These are phyloP conservation scores for Saccharata proteae DNA, from an alignment of 2,329 filamentous ascomycete genomes.

Conservation along the genomic window DNA sequence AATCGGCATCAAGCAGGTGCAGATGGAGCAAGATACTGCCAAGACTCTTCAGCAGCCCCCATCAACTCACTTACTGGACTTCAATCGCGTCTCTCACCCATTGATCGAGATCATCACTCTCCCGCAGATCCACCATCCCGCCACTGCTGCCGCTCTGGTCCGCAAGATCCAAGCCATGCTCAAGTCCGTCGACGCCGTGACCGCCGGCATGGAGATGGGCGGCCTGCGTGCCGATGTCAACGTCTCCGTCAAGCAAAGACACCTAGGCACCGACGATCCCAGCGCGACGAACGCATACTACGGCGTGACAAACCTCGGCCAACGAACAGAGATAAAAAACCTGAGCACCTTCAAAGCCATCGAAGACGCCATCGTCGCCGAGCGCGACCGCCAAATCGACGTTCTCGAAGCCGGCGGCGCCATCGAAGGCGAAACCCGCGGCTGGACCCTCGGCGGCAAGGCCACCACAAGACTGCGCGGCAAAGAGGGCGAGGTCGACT, in stretches of 20 bases:
- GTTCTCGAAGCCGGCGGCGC: slow-evolving; percentile 63
- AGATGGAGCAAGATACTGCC: slow-evolving; percentile 95
- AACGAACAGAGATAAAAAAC: slow-evolving; percentile 95
- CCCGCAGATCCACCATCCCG: slow-evolving; percentile 76
- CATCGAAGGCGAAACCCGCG: slow-evolving; percentile 77
- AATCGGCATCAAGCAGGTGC: slow-evolving; percentile 82
- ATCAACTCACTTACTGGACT: slow-evolving; percentile 69
- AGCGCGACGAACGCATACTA: slow-evolving; percentile 39
- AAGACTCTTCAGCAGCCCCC: slow-evolving; percentile 75
- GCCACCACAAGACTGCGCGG: slow-evolving; percentile 73
- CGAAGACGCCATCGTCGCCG: slow-evolving; percentile 85
- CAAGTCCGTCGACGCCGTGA: slow-evolving; percentile 69
- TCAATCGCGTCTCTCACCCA: slow-evolving; percentile 84
- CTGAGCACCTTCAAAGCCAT: slow-evolving; percentile 88
- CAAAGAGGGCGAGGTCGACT: slow-evolving; percentile 96
- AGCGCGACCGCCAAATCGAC: slow-evolving; percentile 76
- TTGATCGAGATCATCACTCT: slow-evolving; percentile 91
- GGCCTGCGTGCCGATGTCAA: slow-evolving; percentile 91
- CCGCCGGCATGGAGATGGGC: slow-evolving; percentile 84
- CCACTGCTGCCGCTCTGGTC: slow-evolving; percentile 78
- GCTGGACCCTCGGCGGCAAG: slow-evolving; percentile 77
- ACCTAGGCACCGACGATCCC: slow-evolving; percentile 13
- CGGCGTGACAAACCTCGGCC: slow-evolving; percentile 56
- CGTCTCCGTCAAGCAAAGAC: slow-evolving; percentile 62
- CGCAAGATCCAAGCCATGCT: slow-evolving; percentile 77